Percentiles rank a stretch among this genome's conserved stretches.
Conservation (phyloP, 1,284 basidiomycete genomes). For the Sanghuangporus sanghuang region DNA sequence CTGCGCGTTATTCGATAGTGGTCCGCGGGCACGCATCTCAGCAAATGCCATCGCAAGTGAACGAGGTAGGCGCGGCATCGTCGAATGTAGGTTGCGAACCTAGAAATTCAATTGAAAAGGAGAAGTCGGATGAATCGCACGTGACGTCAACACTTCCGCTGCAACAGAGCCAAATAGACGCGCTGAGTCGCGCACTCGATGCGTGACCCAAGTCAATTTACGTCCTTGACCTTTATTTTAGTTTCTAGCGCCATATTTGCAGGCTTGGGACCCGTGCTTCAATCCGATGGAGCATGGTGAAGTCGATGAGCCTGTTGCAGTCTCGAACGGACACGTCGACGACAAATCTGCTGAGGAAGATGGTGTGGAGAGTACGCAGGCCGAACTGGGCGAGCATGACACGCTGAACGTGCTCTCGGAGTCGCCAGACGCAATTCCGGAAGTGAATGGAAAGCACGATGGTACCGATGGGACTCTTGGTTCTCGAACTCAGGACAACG, state of each 20-base stretch:
- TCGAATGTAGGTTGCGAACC: background rate
- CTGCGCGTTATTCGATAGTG: background rate
- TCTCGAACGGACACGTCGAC: background rate
- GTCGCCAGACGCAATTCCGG: background rate
- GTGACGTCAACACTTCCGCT: background rate
- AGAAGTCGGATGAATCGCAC: background rate
- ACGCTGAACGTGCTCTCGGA: background rate
- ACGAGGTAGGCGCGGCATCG: constrained; percentile 13
- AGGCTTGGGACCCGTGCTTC: background rate
- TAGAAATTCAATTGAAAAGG: background rate
- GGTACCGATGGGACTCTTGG: background rate
- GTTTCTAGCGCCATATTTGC: background rate
- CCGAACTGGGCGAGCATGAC: background rate
- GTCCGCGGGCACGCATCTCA: background rate
- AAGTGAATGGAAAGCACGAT: background rate
- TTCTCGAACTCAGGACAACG: background rate
- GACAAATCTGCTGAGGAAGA: constrained; percentile 1
- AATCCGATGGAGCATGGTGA: background rate
- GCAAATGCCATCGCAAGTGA: constrained; percentile 7
- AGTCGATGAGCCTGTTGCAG: background rate
- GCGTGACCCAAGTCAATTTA: background rate
- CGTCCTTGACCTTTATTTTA: background rate
- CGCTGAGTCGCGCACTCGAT: background rate
- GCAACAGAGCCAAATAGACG: background rate
- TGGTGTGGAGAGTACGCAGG: background rate